A percentile compares a stretch with the other conserved stretches of the same genome.
Conservation (phyloP, 768 basidiomycete species). For the Tricholoma saponaceum region DNA sequence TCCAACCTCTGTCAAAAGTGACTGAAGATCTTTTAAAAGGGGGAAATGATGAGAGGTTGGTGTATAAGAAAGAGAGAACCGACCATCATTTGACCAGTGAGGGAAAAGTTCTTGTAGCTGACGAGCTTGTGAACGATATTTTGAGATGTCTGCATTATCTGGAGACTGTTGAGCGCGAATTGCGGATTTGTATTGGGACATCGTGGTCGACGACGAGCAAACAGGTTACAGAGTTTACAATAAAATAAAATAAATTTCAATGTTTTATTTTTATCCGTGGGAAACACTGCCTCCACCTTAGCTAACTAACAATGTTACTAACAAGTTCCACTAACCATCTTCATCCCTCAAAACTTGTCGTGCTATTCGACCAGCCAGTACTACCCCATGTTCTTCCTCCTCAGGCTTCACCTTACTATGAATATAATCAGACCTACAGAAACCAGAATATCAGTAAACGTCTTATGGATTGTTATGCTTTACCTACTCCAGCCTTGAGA, state of each 20-base stretch:
- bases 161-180: conserved; percentile 34
- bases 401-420: conserved; percentile 7
- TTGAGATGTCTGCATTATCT: conserved; percentile 32
- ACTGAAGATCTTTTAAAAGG: conserved; percentile 53
- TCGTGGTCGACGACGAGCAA: conserved; percentile 28
- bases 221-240: conserved; percentile 8
- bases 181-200: conserved; percentile 53
- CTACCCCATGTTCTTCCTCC: conserved; percentile 27
- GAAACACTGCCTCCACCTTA: not conserved
- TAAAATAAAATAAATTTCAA: conserved; percentile 1
- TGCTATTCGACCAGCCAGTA: conserved; percentile 31
- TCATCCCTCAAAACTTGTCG: conserved; percentile 27
- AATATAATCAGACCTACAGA: not conserved
- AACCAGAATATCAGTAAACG: not conserved
- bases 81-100: conserved; percentile 66
- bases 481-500: conserved; percentile 44
- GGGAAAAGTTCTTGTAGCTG: conserved; percentile 74
- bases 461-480: not conserved
- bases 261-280: not conserved
- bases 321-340: conserved; percentile 1
- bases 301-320: no score
- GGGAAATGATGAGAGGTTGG: conserved; percentile 23
- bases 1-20: conserved; percentile 59
- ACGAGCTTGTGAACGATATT: conserved; percentile 49
- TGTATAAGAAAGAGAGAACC: conserved; percentile 3